Percentiles rank a stretch among this genome's conserved stretches.
These are phyloP conservation scores for Physaria fendleri DNA, from an alignment of 345 rosid genomes.

Conservation along the genomic window DNA sequence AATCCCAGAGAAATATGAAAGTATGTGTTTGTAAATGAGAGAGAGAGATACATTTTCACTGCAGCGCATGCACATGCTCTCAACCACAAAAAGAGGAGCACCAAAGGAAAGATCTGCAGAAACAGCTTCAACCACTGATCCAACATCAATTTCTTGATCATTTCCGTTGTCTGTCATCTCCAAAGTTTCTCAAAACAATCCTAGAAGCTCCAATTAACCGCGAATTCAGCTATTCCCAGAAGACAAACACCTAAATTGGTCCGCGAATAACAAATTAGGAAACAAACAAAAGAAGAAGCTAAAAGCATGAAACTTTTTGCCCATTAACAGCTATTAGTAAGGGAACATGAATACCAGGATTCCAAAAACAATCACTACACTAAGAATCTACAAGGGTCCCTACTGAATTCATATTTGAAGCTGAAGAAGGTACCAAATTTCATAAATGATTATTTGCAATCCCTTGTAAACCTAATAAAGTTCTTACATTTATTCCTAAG, in stretches of 20 bases:
- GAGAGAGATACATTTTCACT: constrained; percentile 49
- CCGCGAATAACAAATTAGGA: background rate
- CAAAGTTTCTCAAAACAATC: background rate
- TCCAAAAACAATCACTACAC: too few species aligned
- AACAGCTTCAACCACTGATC: constrained; percentile 82
- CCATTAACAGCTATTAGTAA: background rate
- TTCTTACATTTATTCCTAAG: background rate
- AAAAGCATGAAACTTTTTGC: constrained; percentile 15
- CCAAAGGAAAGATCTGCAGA: constrained; percentile 41
- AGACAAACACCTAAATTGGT: background rate
- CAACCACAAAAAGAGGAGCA: constrained; percentile 74
- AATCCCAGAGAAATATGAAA: background rate
- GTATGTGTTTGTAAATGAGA: background rate
- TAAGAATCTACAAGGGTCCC: background rate
- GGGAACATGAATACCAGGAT: too few species aligned
- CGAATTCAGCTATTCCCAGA: background rate
- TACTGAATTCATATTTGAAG: background rate
- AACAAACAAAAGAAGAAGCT: background rate
- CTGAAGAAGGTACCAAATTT: background rate
- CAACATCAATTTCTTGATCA: constrained; percentile 44
- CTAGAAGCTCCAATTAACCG: background rate
- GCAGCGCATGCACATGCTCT: constrained; percentile 96
- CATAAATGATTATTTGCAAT: background rate
- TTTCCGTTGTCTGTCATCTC: constrained; percentile 17
- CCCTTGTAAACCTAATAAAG: background rate